Evolutionary conservation across 2,329 filamentous ascomycete genomes (phyloP).

Genomic region (Clonostachys byssicola): DNA sequence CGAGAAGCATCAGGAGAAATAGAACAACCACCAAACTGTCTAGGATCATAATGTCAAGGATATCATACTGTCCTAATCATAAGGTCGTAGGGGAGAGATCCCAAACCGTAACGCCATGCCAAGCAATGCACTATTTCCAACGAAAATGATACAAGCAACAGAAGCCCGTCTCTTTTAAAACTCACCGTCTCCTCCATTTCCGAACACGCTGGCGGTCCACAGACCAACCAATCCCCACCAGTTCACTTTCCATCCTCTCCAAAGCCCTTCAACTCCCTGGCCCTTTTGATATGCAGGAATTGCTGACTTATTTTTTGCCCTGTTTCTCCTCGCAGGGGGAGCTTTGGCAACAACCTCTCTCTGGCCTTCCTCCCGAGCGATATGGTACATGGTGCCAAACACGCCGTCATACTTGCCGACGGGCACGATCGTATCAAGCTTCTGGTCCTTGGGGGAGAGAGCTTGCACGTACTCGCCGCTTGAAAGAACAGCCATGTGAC

Average conservation of each 20-base stretch:
- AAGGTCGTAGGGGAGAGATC: constrained; percentile 29
- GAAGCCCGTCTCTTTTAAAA: constrained; percentile 31
- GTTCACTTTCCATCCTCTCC: constrained; percentile 72
- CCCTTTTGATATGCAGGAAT: constrained; percentile 44
- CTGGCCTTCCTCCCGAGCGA: constrained; percentile 77
- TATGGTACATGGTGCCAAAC: constrained; percentile 85
- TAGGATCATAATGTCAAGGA: constrained; percentile 1
- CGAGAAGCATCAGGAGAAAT: no score
- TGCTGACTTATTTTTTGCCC: constrained; percentile 20
- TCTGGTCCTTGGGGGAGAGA: constrained; percentile 31
- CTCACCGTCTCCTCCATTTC: constrained; percentile 56
- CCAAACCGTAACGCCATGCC: constrained; percentile 25
- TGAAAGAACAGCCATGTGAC: constrained; percentile 72
- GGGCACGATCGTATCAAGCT: constrained; percentile 71
- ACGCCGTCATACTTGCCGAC: constrained; percentile 81
- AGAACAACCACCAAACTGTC: no score
- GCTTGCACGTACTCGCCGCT: constrained; percentile 47
- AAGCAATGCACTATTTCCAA: constrained; percentile 13
- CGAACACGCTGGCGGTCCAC: constrained; percentile 65
- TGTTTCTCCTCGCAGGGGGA: constrained; percentile 23
- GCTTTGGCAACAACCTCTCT: constrained; percentile 31
- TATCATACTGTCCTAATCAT: constrained; percentile 30
- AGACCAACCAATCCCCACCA: constrained; percentile 74
- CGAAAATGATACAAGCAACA: constrained; percentile 4
- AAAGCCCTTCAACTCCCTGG: constrained; percentile 65